phyloP scores from a whole-genome alignment of 106 monocot species.

The Dioscorea zingiberensis region DNA sequence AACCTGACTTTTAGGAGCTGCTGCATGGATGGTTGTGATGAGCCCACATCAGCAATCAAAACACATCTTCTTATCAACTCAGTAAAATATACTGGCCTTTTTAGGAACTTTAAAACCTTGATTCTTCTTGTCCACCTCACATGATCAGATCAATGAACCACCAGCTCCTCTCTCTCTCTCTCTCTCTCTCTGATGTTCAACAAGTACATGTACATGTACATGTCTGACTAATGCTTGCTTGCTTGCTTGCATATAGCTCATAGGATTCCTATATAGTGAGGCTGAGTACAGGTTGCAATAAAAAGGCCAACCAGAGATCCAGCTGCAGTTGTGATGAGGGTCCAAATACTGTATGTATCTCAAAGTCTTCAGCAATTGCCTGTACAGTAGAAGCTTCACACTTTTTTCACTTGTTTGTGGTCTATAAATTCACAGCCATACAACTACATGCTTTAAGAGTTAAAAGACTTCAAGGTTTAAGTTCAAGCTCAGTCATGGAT shows the following conservation, averaged over 20 bases:
- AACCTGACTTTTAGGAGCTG: background rate
- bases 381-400: background rate
- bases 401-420: constrained; percentile 1
- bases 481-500: constrained; percentile 15
- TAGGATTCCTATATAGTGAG: too few species aligned
- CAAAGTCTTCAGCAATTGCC: constrained; percentile 3
- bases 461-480: too few species aligned
- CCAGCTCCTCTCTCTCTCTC: constrained; percentile 4
- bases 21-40: constrained; percentile 23
- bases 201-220: background rate
- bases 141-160: constrained; percentile 22
- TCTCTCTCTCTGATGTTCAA: constrained; percentile 2
- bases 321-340: too few species aligned
- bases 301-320: too few species aligned
- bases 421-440: constrained; percentile 16
- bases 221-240: constrained; percentile 2
- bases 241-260: too few species aligned
- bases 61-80: constrained; percentile 11
- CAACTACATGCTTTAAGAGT: constrained; percentile 14
- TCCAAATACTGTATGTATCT: background rate
- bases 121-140: constrained; percentile 45
- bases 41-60: constrained; percentile 21
- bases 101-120: constrained; percentile 19
- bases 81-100: constrained; percentile 8
- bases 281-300: too few species aligned